These are phyloP conservation scores for Pichia exigua DNA, from an alignment of 805 yeast genomes.

Conservation along the genomic window DNA sequence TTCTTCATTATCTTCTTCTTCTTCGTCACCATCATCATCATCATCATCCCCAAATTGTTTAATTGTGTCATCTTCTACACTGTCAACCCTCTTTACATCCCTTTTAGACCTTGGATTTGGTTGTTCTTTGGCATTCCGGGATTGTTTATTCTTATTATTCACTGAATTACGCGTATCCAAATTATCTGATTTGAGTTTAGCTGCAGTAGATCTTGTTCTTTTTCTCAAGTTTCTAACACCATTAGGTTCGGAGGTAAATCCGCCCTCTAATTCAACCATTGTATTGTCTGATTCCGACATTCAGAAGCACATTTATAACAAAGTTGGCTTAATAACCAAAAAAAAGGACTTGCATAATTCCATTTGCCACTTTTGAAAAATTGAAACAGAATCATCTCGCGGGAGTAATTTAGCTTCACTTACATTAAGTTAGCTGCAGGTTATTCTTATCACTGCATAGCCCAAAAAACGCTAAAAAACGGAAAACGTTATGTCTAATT, in stretches of 20 bases:
- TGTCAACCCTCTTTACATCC: background rate
- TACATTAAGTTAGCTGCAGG: background rate
- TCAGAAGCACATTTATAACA: background rate
- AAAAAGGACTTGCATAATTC: background rate
- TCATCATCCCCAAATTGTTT: background rate
- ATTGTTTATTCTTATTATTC: background rate
- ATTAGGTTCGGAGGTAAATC: background rate
- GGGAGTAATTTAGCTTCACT: background rate
- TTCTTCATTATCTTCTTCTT: constrained; percentile 11
- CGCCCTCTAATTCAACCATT: background rate
- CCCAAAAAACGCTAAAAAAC: no score
- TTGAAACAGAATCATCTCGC: background rate
- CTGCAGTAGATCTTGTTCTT: background rate
- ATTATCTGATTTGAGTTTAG: background rate
- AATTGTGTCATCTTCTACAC: background rate
- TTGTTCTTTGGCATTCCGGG: background rate
- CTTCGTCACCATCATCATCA: constrained; percentile 6
- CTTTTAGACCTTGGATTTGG: background rate
- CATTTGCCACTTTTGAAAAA: background rate
- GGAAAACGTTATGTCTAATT: no score
- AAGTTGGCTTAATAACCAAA: background rate
- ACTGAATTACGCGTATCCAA: background rate
- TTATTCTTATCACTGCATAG: background rate
- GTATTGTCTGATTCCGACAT: background rate
- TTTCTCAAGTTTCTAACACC: background rate